Percentiles rank a stretch among this genome's conserved stretches.
Evolutionary conservation across 108 stramenopile species (phyloP).

Genomic region (Mayamaea pseudoterrestris): DNA sequence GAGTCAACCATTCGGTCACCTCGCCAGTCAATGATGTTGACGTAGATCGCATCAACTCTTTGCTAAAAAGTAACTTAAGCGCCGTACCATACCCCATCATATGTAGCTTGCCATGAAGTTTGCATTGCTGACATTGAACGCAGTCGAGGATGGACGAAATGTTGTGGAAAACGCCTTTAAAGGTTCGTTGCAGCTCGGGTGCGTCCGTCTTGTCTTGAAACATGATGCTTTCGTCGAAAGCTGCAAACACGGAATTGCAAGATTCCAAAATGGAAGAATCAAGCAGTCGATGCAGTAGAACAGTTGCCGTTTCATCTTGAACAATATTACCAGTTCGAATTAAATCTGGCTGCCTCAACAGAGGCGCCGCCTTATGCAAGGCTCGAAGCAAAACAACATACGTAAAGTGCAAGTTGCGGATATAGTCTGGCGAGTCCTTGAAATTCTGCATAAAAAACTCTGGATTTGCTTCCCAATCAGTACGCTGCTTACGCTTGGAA

Average conservation of each 20-base stretch:
- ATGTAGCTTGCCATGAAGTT: constrained; percentile 86
- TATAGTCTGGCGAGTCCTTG: constrained; percentile 62
- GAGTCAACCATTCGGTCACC: constrained; percentile 24
- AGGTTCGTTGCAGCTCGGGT: constrained; percentile 56
- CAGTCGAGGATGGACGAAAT: constrained; percentile 84
- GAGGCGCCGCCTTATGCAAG: constrained; percentile 59
- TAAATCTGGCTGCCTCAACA: constrained; percentile 64
- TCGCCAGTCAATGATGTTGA: neutral
- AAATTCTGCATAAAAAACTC: constrained; percentile 78
- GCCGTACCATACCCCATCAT: constrained; percentile 91
- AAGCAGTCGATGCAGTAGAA: constrained; percentile 58
- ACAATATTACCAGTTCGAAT: constrained; percentile 69
- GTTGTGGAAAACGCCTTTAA: constrained; percentile 90
- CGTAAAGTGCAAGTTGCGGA: constrained; percentile 90
- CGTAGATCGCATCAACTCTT: neutral
- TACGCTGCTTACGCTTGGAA: constrained; percentile 61
- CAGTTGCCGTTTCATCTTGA: constrained; percentile 66
- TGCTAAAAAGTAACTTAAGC: constrained; percentile 86
- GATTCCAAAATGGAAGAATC: constrained; percentile 64
- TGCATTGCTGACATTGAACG: constrained; percentile 94
- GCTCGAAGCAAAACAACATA: constrained; percentile 87
- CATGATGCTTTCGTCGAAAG: constrained; percentile 91
- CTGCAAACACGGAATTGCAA: constrained; percentile 72
- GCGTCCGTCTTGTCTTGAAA: constrained; percentile 44
- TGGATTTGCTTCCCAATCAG: constrained; percentile 72